Evolutionary conservation across 1,139 yeast genomes (phyloP).

Genomic region (Scheffersomyces cryptocercus): DNA sequence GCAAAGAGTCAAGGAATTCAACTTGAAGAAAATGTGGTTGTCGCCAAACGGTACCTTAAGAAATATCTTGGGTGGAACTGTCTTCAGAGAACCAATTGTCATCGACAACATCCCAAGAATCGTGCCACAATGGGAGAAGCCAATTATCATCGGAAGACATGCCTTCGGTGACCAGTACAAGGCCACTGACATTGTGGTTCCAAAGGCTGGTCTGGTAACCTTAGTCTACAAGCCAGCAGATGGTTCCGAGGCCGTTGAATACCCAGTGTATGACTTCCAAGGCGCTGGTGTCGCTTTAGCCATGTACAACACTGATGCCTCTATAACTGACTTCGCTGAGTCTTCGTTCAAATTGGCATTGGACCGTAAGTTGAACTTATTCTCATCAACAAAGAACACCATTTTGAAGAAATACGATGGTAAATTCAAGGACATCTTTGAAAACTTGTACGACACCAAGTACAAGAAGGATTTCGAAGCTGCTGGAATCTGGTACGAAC

Average conservation of each 20-base stretch:
- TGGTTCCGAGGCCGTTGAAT: slow-evolving; percentile 50
- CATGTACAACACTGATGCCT: slow-evolving; percentile 82
- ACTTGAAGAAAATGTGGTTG: slow-evolving; percentile 79
- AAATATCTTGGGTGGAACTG: slow-evolving; percentile 81
- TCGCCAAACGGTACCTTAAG: slow-evolving; percentile 86
- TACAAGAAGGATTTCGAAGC: slow-evolving; percentile 61
- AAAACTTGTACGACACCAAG: slow-evolving; percentile 57
- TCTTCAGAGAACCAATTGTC: slow-evolving; percentile 80
- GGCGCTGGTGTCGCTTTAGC: slow-evolving; percentile 76
- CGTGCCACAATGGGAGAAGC: slow-evolving; percentile 78
- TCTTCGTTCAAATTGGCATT: slow-evolving; percentile 77
- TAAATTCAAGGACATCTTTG: slow-evolving; percentile 77
- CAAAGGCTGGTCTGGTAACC: slow-evolving; percentile 68
- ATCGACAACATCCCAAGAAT: slow-evolving; percentile 75
- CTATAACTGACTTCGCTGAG: slow-evolving; percentile 77
- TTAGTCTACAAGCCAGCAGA: slow-evolving; percentile 63
- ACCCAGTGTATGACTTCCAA: slow-evolving; percentile 59
- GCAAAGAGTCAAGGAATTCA: slow-evolving; percentile 74
- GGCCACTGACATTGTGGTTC: slow-evolving; percentile 72
- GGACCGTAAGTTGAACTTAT: slow-evolving; percentile 63
- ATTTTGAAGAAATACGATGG: slow-evolving; percentile 83
- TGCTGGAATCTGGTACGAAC: slow-evolving; percentile 77
- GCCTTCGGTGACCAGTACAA: slow-evolving; percentile 86
- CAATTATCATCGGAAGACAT: slow-evolving; percentile 83
- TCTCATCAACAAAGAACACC: slow-evolving; percentile 76